Percentiles rank a stretch among this genome's conserved stretches.
Evolutionary conservation across 2,329 filamentous ascomycete species (phyloP).

Genomic region (Whalleya microplaca): DNA sequence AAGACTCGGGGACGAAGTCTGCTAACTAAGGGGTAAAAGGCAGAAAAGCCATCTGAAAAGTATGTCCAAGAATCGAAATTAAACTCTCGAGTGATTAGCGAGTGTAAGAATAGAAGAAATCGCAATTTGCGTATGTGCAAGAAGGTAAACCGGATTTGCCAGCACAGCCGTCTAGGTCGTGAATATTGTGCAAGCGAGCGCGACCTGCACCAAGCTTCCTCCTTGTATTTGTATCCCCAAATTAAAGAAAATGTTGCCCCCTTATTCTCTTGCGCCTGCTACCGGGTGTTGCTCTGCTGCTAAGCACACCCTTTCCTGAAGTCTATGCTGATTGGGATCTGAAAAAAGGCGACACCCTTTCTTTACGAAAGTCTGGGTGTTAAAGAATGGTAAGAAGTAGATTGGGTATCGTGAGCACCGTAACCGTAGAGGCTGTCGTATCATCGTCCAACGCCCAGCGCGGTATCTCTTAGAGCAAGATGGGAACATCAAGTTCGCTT

Average conservation of each 20-base stretch:
- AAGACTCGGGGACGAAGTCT: too few species aligned
- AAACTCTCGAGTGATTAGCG: slow-evolving; percentile 1
- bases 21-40: neutral
- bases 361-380: neutral
- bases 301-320: slow-evolving; percentile 8
- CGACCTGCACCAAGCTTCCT: slow-evolving; percentile 14
- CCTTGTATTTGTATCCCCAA: slow-evolving; percentile 10
- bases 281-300: slow-evolving; percentile 11
- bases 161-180: slow-evolving; percentile 28
- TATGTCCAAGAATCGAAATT: slow-evolving; percentile 20
- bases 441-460: slow-evolving; percentile 36
- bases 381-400: slow-evolving; percentile 12
- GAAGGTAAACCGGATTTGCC: slow-evolving; percentile 16
- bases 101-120: slow-evolving; percentile 18
- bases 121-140: slow-evolving; percentile 12
- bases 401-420: slow-evolving; percentile 33
- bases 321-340: slow-evolving; percentile 13
- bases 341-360: slow-evolving; percentile 12
- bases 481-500: slow-evolving; percentile 12
- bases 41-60: slow-evolving; percentile 11
- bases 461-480: slow-evolving; percentile 22
- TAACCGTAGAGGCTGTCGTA: slow-evolving; percentile 23
- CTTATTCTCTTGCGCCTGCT: neutral
- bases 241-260: neutral
- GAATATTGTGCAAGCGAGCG: slow-evolving; percentile 20